phyloP scores from a whole-genome alignment of 805 yeast species.

The Grigorovia transvaalensis region DNA sequence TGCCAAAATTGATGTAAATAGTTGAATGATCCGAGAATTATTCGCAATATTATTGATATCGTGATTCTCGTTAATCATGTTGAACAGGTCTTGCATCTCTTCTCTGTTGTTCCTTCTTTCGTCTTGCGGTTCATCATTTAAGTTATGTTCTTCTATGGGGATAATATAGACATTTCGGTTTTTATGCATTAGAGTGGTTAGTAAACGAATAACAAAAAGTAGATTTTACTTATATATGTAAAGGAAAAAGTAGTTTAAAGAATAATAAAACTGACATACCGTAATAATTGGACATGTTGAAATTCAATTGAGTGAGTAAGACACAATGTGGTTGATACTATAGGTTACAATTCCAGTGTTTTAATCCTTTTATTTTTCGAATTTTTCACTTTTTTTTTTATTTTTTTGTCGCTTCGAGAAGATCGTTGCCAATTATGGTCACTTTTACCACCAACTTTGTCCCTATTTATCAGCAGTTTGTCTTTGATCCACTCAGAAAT shows the following conservation, averaged over 20 bases:
- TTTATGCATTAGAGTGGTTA: no score
- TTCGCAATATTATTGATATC: background rate
- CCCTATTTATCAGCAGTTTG: background rate
- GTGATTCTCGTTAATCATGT: background rate
- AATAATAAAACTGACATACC: constrained; percentile 16
- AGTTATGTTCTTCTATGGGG: constrained; percentile 22
- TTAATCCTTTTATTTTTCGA: constrained; percentile 5
- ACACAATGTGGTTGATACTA: no score
- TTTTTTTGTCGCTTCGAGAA: background rate
- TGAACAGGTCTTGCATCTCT: constrained; percentile 12
- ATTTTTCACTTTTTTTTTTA: constrained; percentile 9
- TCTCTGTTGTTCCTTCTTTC: constrained; percentile 8
- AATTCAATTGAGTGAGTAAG: background rate
- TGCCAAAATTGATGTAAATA: constrained; percentile 10
- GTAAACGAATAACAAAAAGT: no score
- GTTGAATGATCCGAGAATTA: constrained; percentile 2
- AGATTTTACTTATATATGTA: no score
- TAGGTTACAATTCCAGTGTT: constrained; percentile 3
- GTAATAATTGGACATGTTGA: constrained; percentile 27
- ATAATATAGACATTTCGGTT: background rate
- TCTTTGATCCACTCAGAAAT: constrained; percentile 5
- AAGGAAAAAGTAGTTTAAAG: no score
- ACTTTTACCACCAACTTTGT: background rate
- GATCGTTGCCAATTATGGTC: background rate
- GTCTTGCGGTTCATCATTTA: constrained; percentile 3